A percentile compares a stretch with the other conserved stretches of the same genome.
These are phyloP conservation scores for Alternaria conjuncta DNA, from an alignment of 2,329 filamentous ascomycete genomes.

Conservation along the genomic window DNA sequence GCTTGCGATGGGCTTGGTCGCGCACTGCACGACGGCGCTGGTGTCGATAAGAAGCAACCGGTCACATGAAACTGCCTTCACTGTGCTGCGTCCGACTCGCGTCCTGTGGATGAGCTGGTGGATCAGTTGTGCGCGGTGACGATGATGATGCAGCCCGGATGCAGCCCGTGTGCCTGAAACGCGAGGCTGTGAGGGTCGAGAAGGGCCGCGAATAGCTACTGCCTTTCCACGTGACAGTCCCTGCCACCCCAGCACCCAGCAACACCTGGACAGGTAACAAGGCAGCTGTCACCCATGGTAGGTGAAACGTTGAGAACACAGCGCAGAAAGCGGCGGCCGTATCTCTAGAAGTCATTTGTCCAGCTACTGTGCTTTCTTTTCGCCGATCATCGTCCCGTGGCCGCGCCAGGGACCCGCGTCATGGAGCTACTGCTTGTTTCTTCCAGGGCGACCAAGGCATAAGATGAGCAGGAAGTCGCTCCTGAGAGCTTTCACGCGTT, in stretches of 20 bases:
- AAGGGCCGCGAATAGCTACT: constrained; percentile 3
- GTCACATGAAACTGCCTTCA: constrained; percentile 4
- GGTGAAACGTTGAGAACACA: background rate
- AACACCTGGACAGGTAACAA: background rate
- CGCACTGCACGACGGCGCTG: constrained; percentile 18
- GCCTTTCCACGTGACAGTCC: constrained; percentile 18
- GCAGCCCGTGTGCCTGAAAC: constrained; percentile 19
- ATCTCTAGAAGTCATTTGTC: background rate
- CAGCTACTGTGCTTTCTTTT: background rate
- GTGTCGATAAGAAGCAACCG: background rate
- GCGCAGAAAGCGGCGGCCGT: background rate
- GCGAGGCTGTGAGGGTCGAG: constrained; percentile 8
- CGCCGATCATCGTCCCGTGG: background rate
- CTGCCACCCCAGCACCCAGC: constrained; percentile 5
- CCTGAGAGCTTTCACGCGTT: background rate
- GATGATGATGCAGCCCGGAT: background rate
- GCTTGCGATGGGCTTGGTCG: constrained; percentile 26
- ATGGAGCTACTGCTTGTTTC: background rate
- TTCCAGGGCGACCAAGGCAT: background rate
- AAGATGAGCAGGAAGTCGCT: background rate
- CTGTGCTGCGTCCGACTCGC: background rate
- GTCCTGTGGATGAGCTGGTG: constrained; percentile 2
- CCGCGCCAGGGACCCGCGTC: background rate
- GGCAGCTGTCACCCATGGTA: constrained; percentile 1
- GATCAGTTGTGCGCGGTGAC: constrained; percentile 8